Conservation (phyloP, 2,329 filamentous ascomycete species). For the Arthrobotrys pseudoclavata region DNA sequence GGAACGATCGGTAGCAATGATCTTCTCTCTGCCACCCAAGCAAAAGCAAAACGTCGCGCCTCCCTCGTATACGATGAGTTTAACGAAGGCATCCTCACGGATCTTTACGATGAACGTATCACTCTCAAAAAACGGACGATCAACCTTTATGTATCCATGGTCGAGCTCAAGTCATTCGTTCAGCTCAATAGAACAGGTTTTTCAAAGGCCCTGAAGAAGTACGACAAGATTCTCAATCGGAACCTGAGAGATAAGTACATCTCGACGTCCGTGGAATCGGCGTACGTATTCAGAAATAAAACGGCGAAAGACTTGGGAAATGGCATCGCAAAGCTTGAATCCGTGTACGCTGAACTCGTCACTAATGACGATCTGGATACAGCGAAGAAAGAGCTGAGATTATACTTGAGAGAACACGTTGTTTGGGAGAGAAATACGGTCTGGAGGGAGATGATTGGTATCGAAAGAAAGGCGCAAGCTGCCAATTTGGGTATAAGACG, state of each 20-base stretch:
- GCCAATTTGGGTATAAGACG: constrained; percentile 85
- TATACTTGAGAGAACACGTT: constrained; percentile 94
- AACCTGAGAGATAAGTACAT: constrained; percentile 84
- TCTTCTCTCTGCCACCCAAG: constrained; percentile 18
- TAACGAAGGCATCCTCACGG: constrained; percentile 79
- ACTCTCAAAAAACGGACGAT: constrained; percentile 93
- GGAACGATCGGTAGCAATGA: constrained; percentile 55
- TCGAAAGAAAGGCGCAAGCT: constrained; percentile 94
- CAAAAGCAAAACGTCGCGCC: constrained; percentile 53
- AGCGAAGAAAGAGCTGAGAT: constrained; percentile 85
- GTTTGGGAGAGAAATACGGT: constrained; percentile 99
- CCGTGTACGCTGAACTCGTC: constrained; percentile 83
- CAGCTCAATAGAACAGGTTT: constrained; percentile 98
- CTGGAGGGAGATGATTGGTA: constrained; percentile 98
- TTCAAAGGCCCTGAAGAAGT: constrained; percentile 96
- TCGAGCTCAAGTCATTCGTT: constrained; percentile 94
- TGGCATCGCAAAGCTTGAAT: constrained; percentile 80
- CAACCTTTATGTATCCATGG: constrained; percentile 88
- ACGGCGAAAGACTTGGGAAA: constrained; percentile 80
- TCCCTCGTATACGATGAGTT: constrained; percentile 78
- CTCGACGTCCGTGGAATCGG: constrained; percentile 78
- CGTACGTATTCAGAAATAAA: constrained; percentile 82
- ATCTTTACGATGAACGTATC: constrained; percentile 78
- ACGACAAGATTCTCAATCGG: constrained; percentile 93
- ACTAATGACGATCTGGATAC: constrained; percentile 82